phyloP scores from a whole-genome alignment of 192 early-diverging fungal genomes.

The Bifiguratus adelaidae region DNA sequence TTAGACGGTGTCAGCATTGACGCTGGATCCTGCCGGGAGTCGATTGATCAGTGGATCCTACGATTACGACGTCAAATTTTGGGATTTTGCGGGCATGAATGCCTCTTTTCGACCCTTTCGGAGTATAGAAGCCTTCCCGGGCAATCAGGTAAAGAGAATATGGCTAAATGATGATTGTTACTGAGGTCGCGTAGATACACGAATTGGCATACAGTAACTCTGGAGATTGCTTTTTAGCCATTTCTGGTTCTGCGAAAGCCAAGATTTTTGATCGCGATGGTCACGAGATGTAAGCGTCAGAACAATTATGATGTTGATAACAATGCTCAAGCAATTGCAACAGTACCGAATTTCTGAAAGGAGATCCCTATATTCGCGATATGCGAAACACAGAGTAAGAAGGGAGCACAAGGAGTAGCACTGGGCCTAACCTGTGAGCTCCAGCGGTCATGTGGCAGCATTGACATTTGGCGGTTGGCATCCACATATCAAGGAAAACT shows the following conservation, averaged over 20 bases:
- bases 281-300: constrained; percentile 40
- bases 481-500: constrained; percentile 47
- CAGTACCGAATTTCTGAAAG: constrained; percentile 63
- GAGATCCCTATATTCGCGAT: constrained; percentile 91
- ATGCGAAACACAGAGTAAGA: constrained; percentile 56
- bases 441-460: constrained; percentile 72
- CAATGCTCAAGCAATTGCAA: no score
- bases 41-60: constrained; percentile 68
- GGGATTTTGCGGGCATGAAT: constrained; percentile 93
- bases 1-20: constrained; percentile 66
- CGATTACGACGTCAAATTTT: constrained; percentile 75
- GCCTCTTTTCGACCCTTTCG: constrained; percentile 60
- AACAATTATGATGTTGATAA: no score
- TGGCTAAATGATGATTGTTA: constrained; percentile 2
- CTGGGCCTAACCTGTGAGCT: neutral
- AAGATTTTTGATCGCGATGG: constrained; percentile 80
- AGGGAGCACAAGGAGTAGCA: neutral
- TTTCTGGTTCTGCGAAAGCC: constrained; percentile 58
- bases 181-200: constrained; percentile 37
- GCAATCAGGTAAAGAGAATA: constrained; percentile 43
- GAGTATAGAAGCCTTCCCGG: constrained; percentile 66
- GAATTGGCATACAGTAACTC: constrained; percentile 65
- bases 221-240: constrained; percentile 72
- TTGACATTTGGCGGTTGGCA: constrained; percentile 76
- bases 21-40: constrained; percentile 76